phyloP scores from a whole-genome alignment of 2,329 filamentous ascomycete species.

The Colletotrichum tanaceti region DNA sequence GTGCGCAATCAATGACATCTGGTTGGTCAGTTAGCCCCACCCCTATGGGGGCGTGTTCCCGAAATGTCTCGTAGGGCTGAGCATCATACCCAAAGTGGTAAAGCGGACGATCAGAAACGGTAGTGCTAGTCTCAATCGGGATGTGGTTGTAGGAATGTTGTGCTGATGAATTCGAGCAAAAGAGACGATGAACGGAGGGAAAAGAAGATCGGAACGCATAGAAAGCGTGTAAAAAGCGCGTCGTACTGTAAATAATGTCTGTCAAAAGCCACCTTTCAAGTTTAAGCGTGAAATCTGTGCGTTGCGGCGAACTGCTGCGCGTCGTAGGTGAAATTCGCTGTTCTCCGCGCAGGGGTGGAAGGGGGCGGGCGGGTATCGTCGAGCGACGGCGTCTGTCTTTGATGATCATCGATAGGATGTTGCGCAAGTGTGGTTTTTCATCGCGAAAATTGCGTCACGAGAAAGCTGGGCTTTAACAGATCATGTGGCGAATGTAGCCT shows the following conservation, averaged over 20 bases:
- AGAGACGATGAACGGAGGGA: background rate
- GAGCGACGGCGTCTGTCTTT: background rate
- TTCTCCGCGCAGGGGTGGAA: background rate
- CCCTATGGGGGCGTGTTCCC: background rate
- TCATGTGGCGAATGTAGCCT: background rate
- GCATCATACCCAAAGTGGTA: background rate
- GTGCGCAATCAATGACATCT: constrained; percentile 4
- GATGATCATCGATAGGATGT: background rate
- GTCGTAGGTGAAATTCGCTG: background rate
- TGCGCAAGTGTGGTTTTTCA: background rate
- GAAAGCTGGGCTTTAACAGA: too few species aligned
- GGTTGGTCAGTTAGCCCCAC: background rate
- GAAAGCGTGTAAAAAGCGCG: background rate
- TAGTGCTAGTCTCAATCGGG: background rate
- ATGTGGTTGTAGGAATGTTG: background rate
- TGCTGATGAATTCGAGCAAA: background rate
- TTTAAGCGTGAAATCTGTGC: background rate
- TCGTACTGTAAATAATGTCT: too few species aligned
- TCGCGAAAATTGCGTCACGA: background rate
- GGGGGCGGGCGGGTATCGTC: background rate
- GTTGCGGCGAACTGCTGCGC: background rate
- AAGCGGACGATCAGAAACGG: accelerated
- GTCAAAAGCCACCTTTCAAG: background rate
- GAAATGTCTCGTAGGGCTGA: background rate
- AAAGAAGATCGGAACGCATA: background rate